phyloP scores from a whole-genome alignment of 805 yeast genomes.

The Ascoidea tarda region DNA sequence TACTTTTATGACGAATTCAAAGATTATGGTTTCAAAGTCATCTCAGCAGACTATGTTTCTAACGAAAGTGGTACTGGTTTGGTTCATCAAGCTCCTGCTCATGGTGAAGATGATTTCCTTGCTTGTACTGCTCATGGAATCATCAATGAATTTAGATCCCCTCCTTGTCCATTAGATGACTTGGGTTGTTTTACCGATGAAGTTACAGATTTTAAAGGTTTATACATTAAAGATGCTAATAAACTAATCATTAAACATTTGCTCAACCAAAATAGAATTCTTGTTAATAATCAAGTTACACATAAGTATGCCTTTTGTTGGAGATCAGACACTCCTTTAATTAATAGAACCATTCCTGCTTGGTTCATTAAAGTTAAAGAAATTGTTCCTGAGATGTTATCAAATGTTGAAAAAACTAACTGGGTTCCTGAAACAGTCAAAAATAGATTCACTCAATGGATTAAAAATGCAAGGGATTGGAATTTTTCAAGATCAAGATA shows the following conservation, averaged over 20 bases:
- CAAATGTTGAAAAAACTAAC: slow-evolving; percentile 69
- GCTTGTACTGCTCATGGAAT: slow-evolving; percentile 69
- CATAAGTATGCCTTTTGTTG: slow-evolving; percentile 99
- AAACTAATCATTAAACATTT: slow-evolving; percentile 74
- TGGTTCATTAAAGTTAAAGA: slow-evolving; percentile 93
- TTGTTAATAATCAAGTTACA: slow-evolving; percentile 69
- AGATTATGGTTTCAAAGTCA: slow-evolving; percentile 72
- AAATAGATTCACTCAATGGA: slow-evolving; percentile 96
- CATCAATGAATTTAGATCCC: slow-evolving; percentile 47
- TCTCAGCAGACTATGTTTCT: slow-evolving; percentile 73
- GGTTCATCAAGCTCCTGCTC: slow-evolving; percentile 97
- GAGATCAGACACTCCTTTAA: slow-evolving; percentile 97
- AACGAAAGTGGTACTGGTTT: slow-evolving; percentile 97
- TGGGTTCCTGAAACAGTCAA: slow-evolving; percentile 92
- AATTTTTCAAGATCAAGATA: slow-evolving; percentile 95
- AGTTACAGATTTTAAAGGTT: slow-evolving; percentile 64
- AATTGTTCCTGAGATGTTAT: slow-evolving; percentile 78
- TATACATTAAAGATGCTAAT: slow-evolving; percentile 93
- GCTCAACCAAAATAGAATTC: slow-evolving; percentile 61
- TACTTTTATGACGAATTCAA: slow-evolving; percentile 66
- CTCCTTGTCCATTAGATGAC: slow-evolving; percentile 96
- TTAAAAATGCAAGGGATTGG: slow-evolving; percentile 99
- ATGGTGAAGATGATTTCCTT: slow-evolving; percentile 96
- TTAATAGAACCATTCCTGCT: slow-evolving; percentile 94
- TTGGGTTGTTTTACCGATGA: slow-evolving; percentile 69